A percentile compares a stretch with the other conserved stretches of the same genome.
Conservation (phyloP, 1,284 basidiomycete species). For the Marasmius oreades region DNA sequence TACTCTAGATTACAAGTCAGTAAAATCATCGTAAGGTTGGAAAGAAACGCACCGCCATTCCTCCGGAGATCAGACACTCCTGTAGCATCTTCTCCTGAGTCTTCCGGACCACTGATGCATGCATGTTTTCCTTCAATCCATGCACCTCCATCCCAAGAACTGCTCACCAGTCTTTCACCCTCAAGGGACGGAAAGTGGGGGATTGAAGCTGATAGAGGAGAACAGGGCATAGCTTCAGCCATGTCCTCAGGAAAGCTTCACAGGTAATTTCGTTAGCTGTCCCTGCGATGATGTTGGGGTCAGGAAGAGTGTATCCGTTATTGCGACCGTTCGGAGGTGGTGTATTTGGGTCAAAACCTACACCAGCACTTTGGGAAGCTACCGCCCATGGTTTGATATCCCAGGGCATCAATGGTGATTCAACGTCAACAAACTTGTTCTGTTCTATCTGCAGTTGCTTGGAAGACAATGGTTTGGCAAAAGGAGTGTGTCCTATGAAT, state of each 20-base stretch:
- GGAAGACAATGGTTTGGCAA: not conserved
- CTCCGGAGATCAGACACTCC: not conserved
- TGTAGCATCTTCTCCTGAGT: not conserved
- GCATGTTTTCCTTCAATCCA: not conserved
- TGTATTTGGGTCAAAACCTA: not conserved
- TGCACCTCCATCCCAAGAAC: not conserved
- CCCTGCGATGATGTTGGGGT: not conserved
- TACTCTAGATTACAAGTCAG: not conserved
- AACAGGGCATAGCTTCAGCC: not conserved
- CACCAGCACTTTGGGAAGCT: not conserved
- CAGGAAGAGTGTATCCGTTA: not conserved
- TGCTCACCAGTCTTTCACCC: not conserved
- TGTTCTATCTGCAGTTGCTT: not conserved
- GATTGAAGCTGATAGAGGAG: not conserved
- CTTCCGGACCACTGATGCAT: not conserved
- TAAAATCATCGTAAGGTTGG: too few species aligned
- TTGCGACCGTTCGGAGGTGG: not conserved
- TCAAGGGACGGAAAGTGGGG: not conserved
- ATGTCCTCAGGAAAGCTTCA: not conserved
- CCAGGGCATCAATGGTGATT: not conserved
- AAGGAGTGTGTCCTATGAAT: not conserved
- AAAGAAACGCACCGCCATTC: not conserved
- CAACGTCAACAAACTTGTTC: not conserved
- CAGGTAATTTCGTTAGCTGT: not conserved
- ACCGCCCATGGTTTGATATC: not conserved